phyloP scores from a whole-genome alignment of 179 eudicot genomes.

The Silene vulgaris region DNA sequence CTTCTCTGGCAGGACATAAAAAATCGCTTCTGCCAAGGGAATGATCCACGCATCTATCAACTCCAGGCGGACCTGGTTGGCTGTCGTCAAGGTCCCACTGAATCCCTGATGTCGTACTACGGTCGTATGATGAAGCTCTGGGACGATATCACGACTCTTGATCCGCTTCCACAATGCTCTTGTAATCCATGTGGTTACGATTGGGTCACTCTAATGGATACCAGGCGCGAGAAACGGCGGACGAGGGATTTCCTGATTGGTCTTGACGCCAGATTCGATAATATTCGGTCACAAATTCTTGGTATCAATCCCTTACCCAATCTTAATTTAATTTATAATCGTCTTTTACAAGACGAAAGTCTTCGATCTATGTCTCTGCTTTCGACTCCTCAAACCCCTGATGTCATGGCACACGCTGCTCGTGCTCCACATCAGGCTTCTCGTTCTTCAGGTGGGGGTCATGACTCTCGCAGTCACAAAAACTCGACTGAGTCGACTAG shows the following conservation, averaged over 20 bases:
- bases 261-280: background rate
- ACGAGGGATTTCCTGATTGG: background rate
- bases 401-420: background rate
- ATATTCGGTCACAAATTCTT: background rate
- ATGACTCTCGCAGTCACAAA: background rate
- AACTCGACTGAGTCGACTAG: background rate
- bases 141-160: background rate
- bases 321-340: background rate
- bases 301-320: background rate
- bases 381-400: background rate
- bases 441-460: background rate
- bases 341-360: background rate
- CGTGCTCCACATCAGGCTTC: background rate
- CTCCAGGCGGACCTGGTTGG: background rate
- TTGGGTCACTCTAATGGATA: background rate
- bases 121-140: background rate
- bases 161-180: background rate
- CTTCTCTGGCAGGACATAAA: background rate
- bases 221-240: background rate
- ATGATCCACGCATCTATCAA: background rate
- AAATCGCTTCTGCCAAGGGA: too few species aligned
- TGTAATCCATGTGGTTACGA: background rate
- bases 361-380: background rate
- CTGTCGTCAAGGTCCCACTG: too few species aligned
- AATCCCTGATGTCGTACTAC: background rate